Evolutionary conservation across 148 eudicot species (phyloP), one percentile per base, ranked within the genome.

Genomic region (Arctostaphylos glauca): DNA sequence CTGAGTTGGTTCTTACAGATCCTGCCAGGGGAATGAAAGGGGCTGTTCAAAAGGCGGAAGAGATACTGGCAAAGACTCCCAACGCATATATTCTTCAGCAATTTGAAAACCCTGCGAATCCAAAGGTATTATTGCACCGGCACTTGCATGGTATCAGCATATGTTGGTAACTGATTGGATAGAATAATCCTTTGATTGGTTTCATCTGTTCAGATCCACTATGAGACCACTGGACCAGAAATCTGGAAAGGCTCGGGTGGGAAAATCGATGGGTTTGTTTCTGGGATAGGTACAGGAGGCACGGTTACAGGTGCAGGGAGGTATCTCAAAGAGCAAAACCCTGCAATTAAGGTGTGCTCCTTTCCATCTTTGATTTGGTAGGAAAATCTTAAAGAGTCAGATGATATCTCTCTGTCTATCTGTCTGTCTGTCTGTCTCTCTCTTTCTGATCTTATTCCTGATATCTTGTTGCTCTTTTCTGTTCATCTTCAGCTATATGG

Each of bases 161-260:
- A 21, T 6, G 43, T 73, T 19, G 2, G 77, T 19, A 19, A 14
- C 52, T 52, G 12, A 71, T 19, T n/a, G n/a, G 68, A 13, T 31
- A 31, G 60, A 54, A 41, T 58, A 56, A 31, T 50, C 3, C 5
- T 80, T 16, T 60, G 46, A 18, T n/a, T 67, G 44, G 41, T 54
- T 13, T 41, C 23, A 48, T 67, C 23, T 83, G 31, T 87, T 44
- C 81, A 96, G 99, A 79, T 86, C 74, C 99, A 96, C 84, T 94
- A 84, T 81, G 94, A 93, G 73, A 94, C 94, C 19, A 94, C 98
- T 31, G 99, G 99, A 70, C 99, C 99, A 5, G 99, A 96, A 82
- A 89, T 96, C 53, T 96, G 99, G 99, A 92, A 83, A 47, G 89
- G 83, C 21, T 82, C 94, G 1, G 85, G 84, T 64, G 98, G 97